Base-by-base conservation (phyloP, 2,329 filamentous ascomycete genomes). In the Colletotrichum theobromicola region DNA sequence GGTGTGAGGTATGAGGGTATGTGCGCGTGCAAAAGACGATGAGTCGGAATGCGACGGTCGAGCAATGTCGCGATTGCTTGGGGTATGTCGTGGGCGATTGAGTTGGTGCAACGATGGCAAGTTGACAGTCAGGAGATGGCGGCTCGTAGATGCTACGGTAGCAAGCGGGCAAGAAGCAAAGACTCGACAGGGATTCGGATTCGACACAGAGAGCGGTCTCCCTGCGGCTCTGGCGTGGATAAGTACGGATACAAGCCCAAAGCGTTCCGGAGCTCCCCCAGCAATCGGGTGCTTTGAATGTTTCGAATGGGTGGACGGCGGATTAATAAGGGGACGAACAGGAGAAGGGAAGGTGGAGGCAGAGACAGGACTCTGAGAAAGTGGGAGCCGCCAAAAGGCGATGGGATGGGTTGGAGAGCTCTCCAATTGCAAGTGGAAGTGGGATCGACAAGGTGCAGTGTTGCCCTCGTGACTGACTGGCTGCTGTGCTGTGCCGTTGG, bases 221-320 rank as follows among this genome's bases (percentile, higher is more conserved):
- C 62, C 55, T 74, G 32, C 64, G 57, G 57, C 30, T 63, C 30
- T 37, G 58, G 57, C 24, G 57, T 62, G 37, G 42, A 32, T 42
- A 63, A 46, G 61, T 30, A 62, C 26, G 35, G 46, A 67, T 64
- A 37, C 55, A 67, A 64, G 71, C 72, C 68, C 62, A 71, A 71
- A 72, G 72, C 72, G 72, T 67, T 63, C 57, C 68, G 68, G 72
- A 75, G 72, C 68, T 67, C 32, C 72, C 67, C 72, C 62, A 60
- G 68, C 68, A 67, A 72, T 72, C 37, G 55, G 60, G 61, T 42
- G 62, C 62, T 72, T 62, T 72, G 72, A 50, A 62, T 24, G 69
- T 57, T 67, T 63, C 68, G 72, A 71, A 34, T 61, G 37, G 32
- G 64, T 42, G 26, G 28, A 57, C n/a, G 55, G 55, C 21, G 62